Percentiles rank a stretch among this genome's conserved stretches.
Conservation (phyloP, 257 asterid genomes). For the Penstemon barbatus region DNA sequence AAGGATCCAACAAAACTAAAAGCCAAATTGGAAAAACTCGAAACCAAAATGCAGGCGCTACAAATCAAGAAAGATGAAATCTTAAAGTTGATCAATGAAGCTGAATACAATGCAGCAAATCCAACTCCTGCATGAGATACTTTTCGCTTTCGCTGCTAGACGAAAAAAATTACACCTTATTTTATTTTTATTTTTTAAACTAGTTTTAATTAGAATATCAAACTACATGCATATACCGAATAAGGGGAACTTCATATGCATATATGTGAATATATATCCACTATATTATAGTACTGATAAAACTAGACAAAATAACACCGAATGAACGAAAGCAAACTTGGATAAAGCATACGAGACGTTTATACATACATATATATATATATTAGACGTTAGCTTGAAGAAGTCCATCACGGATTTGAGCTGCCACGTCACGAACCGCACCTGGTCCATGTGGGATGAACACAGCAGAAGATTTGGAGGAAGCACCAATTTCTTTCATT, state of each 20-base stretch:
- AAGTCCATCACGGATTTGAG: slow-evolving; percentile 77
- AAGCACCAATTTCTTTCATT: no score
- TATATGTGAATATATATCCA: slow-evolving; percentile 6
- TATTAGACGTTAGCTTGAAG: slow-evolving; percentile 45
- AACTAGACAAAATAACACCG: not conserved
- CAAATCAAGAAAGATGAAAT: slow-evolving; percentile 32
- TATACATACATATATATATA: no score
- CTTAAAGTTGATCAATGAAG: slow-evolving; percentile 32
- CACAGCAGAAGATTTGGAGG: no score
- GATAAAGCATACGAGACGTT: slow-evolving; percentile 1
- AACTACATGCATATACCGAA: not conserved
- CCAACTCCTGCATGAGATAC: slow-evolving; percentile 2
- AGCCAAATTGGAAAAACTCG: slow-evolving; percentile 35
- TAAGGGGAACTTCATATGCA: no score
- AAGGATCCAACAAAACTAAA: slow-evolving; percentile 37
- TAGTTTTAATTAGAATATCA: not conserved
- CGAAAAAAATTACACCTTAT: no score
- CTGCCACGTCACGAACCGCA: slow-evolving; percentile 65
- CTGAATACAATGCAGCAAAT: slow-evolving; percentile 29
- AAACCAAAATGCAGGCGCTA: slow-evolving; percentile 35
- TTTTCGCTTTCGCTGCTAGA: no score
- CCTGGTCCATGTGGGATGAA: no score
- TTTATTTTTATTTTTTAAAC: not conserved
- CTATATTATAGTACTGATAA: not conserved
- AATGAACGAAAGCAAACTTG: not conserved